Evolutionary conservation across 1,284 basidiomycete genomes (phyloP).

Genomic region (Peniophora sp.): DNA sequence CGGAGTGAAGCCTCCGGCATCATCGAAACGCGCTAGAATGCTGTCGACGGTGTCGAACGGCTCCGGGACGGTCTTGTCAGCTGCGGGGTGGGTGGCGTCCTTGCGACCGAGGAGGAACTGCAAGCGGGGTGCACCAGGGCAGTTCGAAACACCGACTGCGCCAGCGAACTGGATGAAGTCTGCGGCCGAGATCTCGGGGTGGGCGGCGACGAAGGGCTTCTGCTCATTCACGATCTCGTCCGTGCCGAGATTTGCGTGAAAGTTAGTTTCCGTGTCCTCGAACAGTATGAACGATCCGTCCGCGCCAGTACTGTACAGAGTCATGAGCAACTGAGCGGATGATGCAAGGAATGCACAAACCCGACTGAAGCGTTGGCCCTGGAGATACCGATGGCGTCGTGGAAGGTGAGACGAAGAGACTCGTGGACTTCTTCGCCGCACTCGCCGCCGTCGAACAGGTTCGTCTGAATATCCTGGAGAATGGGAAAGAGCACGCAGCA

Average conservation of each 20-base stretch:
- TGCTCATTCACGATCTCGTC: conserved; percentile 26
- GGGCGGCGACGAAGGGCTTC: conserved; percentile 21
- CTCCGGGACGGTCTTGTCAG: conserved; percentile 18
- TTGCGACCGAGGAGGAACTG: conserved; percentile 20
- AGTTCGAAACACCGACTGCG: no score
- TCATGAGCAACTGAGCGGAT: background rate
- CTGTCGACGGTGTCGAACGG: no score
- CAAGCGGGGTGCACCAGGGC: conserved; percentile 23
- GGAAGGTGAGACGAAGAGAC: no score
- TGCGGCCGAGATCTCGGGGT: conserved; percentile 28
- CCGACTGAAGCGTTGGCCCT: background rate
- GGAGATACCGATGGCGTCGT: background rate
- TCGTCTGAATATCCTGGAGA: background rate
- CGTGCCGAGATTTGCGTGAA: conserved; percentile 28
- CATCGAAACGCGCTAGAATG: no score
- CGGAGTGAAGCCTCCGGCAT: no score
- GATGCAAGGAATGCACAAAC: background rate
- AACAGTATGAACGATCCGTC: conserved; percentile 34
- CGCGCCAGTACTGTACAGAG: conserved; percentile 22
- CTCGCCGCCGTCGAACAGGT: background rate
- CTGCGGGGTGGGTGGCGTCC: conserved; percentile 14
- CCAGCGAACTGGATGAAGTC: conserved; percentile 35
- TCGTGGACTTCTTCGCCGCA: background rate
- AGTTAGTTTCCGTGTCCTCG: conserved; percentile 22
- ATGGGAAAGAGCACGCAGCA: no score